Percentiles rank a stretch among this genome's conserved stretches.
Conservation (phyloP, 2,329 filamentous ascomycete genomes). For the Tolypocladium cylindrosporum region DNA sequence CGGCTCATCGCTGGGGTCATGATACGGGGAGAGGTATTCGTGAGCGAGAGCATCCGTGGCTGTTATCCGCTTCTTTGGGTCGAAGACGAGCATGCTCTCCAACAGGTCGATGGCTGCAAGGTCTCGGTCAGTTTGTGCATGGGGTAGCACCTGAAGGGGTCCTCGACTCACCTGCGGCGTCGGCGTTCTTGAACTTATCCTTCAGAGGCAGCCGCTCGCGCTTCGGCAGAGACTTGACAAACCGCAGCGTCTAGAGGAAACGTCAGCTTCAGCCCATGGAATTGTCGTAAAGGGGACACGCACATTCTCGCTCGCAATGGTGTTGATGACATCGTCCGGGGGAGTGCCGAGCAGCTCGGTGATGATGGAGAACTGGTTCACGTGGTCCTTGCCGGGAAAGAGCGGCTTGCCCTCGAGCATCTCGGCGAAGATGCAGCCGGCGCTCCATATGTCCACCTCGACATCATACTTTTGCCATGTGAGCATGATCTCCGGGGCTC, state of each 20-base stretch:
- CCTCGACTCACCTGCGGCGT: conserved; percentile 57
- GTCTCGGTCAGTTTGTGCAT: background rate
- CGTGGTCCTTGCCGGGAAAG: conserved; percentile 97
- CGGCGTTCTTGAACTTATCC: conserved; percentile 92
- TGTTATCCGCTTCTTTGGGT: conserved; percentile 90
- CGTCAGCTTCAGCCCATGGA: conserved; percentile 7
- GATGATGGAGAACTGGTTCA: conserved; percentile 99
- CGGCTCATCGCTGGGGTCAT: conserved; percentile 94
- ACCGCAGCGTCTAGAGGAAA: conserved; percentile 66
- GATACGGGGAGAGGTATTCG: conserved; percentile 91
- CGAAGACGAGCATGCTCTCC: conserved; percentile 95
- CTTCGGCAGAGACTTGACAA: conserved; percentile 94
- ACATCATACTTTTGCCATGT: conserved; percentile 99
- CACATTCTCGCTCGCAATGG: conserved; percentile 96
- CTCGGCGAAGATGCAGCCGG: conserved; percentile 97
- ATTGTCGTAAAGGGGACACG: conserved; percentile 19
- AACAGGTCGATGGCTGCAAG: conserved; percentile 75
- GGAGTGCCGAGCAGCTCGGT: conserved; percentile 94
- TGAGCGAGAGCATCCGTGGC: conserved; percentile 79
- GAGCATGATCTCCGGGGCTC: conserved; percentile 98
- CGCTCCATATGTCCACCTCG: conserved; percentile 98
- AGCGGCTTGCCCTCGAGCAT: conserved; percentile 98
- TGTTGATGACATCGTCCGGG: conserved; percentile 96
- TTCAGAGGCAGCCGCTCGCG: conserved; percentile 78
- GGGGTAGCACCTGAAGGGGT: background rate